phyloP scores from a whole-genome alignment of 192 early-diverging fungal genomes.

The Obelidium mucronatum region DNA sequence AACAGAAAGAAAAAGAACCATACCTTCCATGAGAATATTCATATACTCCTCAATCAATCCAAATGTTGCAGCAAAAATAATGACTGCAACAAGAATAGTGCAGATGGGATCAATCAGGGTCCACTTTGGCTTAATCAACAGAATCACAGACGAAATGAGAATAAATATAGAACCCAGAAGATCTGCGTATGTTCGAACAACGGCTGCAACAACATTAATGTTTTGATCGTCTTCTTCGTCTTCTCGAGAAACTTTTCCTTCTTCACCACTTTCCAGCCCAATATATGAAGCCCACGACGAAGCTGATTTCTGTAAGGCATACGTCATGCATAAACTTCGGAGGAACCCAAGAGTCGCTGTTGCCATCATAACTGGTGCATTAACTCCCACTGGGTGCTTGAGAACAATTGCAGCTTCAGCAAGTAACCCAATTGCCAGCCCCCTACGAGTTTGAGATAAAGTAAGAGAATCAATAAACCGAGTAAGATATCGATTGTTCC shows the following conservation, averaged over 20 bases:
- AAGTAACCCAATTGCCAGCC: slow-evolving; percentile 50
- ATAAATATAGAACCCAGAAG: slow-evolving; percentile 76
- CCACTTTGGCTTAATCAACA: slow-evolving; percentile 56
- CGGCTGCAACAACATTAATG: slow-evolving; percentile 67
- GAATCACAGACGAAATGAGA: slow-evolving; percentile 70
- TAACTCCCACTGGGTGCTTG: slow-evolving; percentile 60
- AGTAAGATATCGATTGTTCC: no score
- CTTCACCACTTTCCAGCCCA: not conserved
- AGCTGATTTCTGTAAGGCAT: not conserved
- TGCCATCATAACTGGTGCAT: slow-evolving; percentile 73
- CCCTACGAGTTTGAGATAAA: slow-evolving; percentile 19
- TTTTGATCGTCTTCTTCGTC: not conserved
- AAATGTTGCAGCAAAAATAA: slow-evolving; percentile 73
- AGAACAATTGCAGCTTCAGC: slow-evolving; percentile 69
- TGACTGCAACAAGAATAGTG: slow-evolving; percentile 77
- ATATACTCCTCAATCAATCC: slow-evolving; percentile 66
- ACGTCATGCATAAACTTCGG: slow-evolving; percentile 67
- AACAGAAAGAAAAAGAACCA: not conserved
- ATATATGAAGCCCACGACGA: not conserved
- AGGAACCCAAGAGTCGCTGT: slow-evolving; percentile 70
- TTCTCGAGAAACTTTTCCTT: not conserved
- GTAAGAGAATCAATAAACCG: slow-evolving; percentile 68
- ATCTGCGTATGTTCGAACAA: slow-evolving; percentile 79
- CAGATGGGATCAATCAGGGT: slow-evolving; percentile 75
- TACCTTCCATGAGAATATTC: slow-evolving; percentile 71